A percentile compares a stretch with the other conserved stretches of the same genome.
phyloP scores from a whole-genome alignment of 2,329 filamentous ascomycete genomes.

The Botrytis deweyae region DNA sequence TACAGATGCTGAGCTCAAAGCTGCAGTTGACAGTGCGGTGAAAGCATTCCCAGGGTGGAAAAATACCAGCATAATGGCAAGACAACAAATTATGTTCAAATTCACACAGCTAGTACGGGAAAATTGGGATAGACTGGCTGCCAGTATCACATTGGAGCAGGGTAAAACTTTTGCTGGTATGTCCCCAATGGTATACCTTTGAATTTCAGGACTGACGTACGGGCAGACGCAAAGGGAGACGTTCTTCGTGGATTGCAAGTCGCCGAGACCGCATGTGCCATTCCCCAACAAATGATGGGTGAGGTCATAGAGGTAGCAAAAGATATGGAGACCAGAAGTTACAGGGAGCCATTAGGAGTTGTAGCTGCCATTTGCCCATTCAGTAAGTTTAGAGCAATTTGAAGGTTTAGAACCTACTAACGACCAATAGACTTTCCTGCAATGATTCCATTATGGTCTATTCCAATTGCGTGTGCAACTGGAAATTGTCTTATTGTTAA shows the following conservation, averaged over 20 bases:
- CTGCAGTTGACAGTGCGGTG: constrained; percentile 72
- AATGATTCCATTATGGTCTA: constrained; percentile 92
- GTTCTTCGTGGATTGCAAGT: constrained; percentile 81
- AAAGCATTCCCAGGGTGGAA: constrained; percentile 75
- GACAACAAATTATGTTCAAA: constrained; percentile 87
- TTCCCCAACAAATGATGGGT: constrained; percentile 78
- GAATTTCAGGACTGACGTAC: background rate
- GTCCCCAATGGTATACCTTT: background rate
- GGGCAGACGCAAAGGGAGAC: constrained; percentile 70
- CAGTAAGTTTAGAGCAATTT: constrained; percentile 52
- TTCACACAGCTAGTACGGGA: constrained; percentile 77
- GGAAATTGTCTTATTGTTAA: constrained; percentile 84
- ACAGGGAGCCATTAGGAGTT: constrained; percentile 78
- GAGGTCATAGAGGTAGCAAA: constrained; percentile 83
- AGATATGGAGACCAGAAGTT: constrained; percentile 86
- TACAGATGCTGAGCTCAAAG: constrained; percentile 73
- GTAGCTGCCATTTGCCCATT: constrained; percentile 85
- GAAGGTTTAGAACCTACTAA: background rate
- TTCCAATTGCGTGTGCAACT: constrained; percentile 79
- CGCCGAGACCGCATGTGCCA: constrained; percentile 77
- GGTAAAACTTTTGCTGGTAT: constrained; percentile 74
- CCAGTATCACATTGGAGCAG: constrained; percentile 84
- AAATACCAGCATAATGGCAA: constrained; percentile 66
- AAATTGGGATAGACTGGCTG: constrained; percentile 81
- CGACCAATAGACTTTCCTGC: constrained; percentile 71